Conservation (phyloP, 169 alveolate species). For the Neospora caninum region DNA sequence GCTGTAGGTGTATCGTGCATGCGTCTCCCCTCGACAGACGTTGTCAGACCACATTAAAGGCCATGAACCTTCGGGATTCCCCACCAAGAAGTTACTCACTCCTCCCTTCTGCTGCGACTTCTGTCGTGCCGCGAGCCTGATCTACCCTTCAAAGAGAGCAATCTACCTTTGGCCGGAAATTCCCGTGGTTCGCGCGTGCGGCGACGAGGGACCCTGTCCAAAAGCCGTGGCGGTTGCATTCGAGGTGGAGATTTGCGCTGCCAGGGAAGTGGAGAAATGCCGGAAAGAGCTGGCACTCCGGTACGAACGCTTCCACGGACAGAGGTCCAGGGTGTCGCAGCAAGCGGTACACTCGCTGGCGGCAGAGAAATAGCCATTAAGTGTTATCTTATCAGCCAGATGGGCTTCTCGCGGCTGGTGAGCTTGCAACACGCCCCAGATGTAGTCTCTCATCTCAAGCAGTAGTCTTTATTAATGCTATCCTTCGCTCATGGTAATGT, state of each 20-base stretch:
- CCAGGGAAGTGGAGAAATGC: conserved; percentile 1
- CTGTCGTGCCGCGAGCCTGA: conserved; percentile 14
- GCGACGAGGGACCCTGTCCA: background rate
- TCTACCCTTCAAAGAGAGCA: background rate
- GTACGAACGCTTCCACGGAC: background rate
- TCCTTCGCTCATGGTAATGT: background rate
- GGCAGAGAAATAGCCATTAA: background rate
- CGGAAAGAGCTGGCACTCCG: conserved; percentile 30
- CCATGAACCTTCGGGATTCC: background rate
- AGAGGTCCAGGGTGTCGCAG: no score
- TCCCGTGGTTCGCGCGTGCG: background rate
- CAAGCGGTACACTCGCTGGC: background rate
- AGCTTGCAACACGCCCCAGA: no score
- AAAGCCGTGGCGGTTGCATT: conserved; percentile 17
- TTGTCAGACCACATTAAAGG: no score
- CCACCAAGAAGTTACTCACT: background rate
- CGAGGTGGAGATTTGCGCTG: background rate
- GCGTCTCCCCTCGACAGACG: no score
- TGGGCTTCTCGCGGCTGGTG: no score
- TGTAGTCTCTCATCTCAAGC: no score
- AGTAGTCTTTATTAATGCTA: no score
- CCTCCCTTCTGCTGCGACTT: background rate
- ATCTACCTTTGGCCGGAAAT: background rate
- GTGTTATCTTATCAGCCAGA: no score
- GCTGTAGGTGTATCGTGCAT: no score